These are phyloP conservation scores for Starmerella riodocensis DNA, from an alignment of 805 yeast species.

Conservation along the genomic window DNA sequence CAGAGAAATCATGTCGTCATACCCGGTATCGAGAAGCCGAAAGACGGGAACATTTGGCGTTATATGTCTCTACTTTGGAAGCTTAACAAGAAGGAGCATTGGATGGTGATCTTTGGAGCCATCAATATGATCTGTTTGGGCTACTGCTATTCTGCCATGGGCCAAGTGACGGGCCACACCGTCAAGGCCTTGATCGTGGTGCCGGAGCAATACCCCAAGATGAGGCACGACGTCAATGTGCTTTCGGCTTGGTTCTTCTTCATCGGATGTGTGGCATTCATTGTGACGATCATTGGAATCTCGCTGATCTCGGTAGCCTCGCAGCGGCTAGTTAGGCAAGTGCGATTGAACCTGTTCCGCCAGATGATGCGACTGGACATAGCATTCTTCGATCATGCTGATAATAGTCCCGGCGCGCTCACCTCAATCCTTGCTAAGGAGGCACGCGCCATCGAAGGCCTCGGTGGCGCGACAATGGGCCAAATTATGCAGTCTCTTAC, in stretches of 20 bases:
- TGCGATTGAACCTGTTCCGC: conserved; percentile 25
- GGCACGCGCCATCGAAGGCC: conserved; percentile 30
- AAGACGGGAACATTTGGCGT: conserved; percentile 3
- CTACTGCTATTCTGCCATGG: conserved; percentile 29
- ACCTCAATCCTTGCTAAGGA: conserved; percentile 31
- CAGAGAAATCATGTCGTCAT: conserved; percentile 7
- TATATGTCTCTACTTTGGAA: conserved; percentile 18
- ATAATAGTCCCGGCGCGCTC: conserved; percentile 30
- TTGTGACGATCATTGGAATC: conserved; percentile 21
- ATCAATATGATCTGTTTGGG: conserved; percentile 26
- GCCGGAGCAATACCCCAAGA: conserved; percentile 23
- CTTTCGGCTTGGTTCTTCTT: conserved; percentile 28
- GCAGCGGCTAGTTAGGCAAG: conserved; percentile 26
- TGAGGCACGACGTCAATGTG: conserved; percentile 29
- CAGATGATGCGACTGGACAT: conserved; percentile 30
- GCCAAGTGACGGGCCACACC: conserved; percentile 29
- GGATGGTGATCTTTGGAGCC: conserved; percentile 21
- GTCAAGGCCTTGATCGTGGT: conserved; percentile 28
- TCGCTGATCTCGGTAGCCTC: conserved; percentile 23
- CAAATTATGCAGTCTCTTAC: conserved; percentile 29
- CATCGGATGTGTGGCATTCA: conserved; percentile 25
- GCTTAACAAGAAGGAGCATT: conserved; percentile 22
- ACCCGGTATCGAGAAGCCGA: conserved; percentile 18
- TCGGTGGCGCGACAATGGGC: conserved; percentile 32
- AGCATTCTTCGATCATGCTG: conserved; percentile 28